These are phyloP conservation scores for Ogataea salicorniae DNA, from an alignment of 805 yeast species.

Conservation along the genomic window DNA sequence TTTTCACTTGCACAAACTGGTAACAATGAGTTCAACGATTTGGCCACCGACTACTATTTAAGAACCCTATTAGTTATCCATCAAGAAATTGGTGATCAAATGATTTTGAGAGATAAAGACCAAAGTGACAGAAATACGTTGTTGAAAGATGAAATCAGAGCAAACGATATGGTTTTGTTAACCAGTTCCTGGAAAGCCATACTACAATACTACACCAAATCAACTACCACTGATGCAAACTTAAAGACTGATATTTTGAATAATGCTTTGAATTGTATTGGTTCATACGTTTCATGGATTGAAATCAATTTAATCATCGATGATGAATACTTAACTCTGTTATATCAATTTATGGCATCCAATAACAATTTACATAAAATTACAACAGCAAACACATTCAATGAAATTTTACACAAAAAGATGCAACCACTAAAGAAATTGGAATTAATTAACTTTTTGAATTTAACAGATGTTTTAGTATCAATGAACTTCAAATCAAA, in stretches of 20 bases:
- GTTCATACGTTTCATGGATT: slow-evolving; percentile 90
- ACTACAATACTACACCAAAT: slow-evolving; percentile 33
- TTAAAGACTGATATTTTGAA: slow-evolving; percentile 44
- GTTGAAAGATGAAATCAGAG: slow-evolving; percentile 79
- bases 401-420: slow-evolving; percentile 51
- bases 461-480: slow-evolving; percentile 52
- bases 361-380: slow-evolving; percentile 41
- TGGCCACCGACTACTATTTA: slow-evolving; percentile 65
- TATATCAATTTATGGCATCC: slow-evolving; percentile 49
- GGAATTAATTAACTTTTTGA: slow-evolving; percentile 62
- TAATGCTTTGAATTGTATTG: slow-evolving; percentile 60
- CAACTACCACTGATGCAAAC: slow-evolving; percentile 17
- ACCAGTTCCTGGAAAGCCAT: slow-evolving; percentile 65
- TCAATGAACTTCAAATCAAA: slow-evolving; percentile 35
- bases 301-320: slow-evolving; percentile 71
- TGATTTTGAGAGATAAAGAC: slow-evolving; percentile 64
- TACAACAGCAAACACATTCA: slow-evolving; percentile 51
- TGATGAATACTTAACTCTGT: slow-evolving; percentile 48
- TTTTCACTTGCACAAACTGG: slow-evolving; percentile 31
- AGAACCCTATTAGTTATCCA: slow-evolving; percentile 74
- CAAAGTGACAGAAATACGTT: slow-evolving; percentile 59
- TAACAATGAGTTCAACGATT: slow-evolving; percentile 29
- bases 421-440: slow-evolving; percentile 54
- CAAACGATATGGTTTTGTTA: slow-evolving; percentile 63
- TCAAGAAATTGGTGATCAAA: slow-evolving; percentile 89